These are phyloP conservation scores for Vaccinium myrtillus DNA, from an alignment of 148 eudicot species.

Conservation along the genomic window DNA sequence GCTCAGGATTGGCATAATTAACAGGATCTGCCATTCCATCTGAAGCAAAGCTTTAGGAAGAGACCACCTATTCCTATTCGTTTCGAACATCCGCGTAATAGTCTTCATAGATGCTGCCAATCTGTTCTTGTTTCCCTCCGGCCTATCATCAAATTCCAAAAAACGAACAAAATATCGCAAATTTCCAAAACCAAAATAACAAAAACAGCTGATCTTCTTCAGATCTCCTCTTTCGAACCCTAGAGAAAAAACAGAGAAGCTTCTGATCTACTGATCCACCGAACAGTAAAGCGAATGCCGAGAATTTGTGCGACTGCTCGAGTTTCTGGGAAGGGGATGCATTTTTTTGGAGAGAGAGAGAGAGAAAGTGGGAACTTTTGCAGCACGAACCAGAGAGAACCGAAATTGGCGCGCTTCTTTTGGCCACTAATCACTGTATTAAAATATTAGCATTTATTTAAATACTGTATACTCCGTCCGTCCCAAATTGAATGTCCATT, in stretches of 20 bases:
- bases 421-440: constrained; percentile 18
- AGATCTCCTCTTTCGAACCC: not conserved
- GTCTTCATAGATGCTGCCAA: constrained; percentile 75
- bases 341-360: not conserved
- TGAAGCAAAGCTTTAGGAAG: constrained; percentile 44
- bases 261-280: not conserved
- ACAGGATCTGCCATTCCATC: constrained; percentile 98
- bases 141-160: constrained; percentile 63
- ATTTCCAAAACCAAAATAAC: not conserved
- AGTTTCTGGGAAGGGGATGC: not conserved
- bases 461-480: not conserved
- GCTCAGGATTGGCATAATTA: constrained; percentile 73
- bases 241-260: not conserved
- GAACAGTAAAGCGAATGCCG: not conserved
- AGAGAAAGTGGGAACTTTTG: constrained; percentile 32
- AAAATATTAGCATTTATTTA: not conserved
- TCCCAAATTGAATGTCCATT: too few species aligned
- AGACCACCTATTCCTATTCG: constrained; percentile 26
- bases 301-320: not conserved
- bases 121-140: constrained; percentile 27
- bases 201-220: constrained; percentile 12
- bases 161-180: not conserved
- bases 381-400: constrained; percentile 28
- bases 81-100: constrained; percentile 40
- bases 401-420: constrained; percentile 72